phyloP scores from a whole-genome alignment of 1,284 basidiomycete genomes.

The Polyporus tsugae region DNA sequence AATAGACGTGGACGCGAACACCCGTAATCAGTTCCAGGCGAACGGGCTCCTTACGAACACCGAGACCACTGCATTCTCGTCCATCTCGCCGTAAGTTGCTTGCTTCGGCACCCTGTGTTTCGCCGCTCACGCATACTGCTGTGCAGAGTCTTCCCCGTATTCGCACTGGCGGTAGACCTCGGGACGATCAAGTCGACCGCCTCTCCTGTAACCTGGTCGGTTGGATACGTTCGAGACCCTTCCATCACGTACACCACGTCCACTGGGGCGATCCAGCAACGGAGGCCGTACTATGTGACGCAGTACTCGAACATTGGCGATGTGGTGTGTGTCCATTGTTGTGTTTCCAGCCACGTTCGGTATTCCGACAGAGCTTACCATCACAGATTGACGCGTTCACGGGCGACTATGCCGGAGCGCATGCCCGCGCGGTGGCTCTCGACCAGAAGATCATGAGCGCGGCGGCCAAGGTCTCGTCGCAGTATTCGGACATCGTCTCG shows the following conservation, averaged over 20 bases:
- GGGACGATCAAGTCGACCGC: constrained; percentile 33
- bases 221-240: constrained; percentile 38
- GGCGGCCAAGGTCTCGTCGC: constrained; percentile 34
- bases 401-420: constrained; percentile 34
- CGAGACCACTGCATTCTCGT: constrained; percentile 19
- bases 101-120: background rate
- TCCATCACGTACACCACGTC: constrained; percentile 31
- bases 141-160: constrained; percentile 31
- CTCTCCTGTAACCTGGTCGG: constrained; percentile 35
- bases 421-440: constrained; percentile 34
- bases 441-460: constrained; percentile 36
- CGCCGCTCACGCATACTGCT: background rate
- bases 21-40: constrained; percentile 25
- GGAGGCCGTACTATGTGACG: constrained; percentile 38
- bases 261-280: constrained; percentile 33
- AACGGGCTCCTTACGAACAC: constrained; percentile 26
- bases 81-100: constrained; percentile 26
- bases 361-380: background rate
- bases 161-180: constrained; percentile 35
- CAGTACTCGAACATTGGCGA: constrained; percentile 28
- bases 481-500: constrained; percentile 52
- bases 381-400: constrained; percentile 40
- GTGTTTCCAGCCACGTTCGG: background rate
- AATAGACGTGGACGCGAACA: constrained; percentile 20
- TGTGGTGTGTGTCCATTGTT: constrained; percentile 27